Base-by-base conservation (phyloP, 2,329 filamentous ascomycete genomes). In the Colletotrichum ledebouriae region DNA sequence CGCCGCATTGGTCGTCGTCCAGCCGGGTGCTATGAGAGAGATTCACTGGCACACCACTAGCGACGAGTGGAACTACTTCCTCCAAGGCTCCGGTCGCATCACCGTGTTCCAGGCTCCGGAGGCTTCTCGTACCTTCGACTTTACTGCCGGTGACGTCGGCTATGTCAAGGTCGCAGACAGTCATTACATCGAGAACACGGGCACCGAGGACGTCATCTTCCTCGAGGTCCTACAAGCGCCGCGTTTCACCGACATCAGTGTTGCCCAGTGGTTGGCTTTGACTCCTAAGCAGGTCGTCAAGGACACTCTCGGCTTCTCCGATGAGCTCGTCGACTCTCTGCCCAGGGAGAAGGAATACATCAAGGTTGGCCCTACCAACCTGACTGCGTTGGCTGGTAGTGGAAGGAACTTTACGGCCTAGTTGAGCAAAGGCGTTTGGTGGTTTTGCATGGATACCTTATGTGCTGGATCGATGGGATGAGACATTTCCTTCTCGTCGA, bases 11-110 rank as follows among this genome's bases (percentile, higher is more conserved):
- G 85, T 90, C 10, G 86, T 84, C 2, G 78, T 90, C 37, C 79
- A 88, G 72, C 87, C 88, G 0, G 88, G 88, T n/a, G 87, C 87
- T 1, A 87, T 90, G 85, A 84, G 88, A 22, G 88, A 90, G 73
- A 78, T 90, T 49, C 88, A 90, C 78, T 90, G 88, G 87, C 87
- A 90, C 77, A 85, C 85, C 1, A 82, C 81, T 1, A 84, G 81
- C 9, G 87, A 89, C 74, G 87, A 90, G 75, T 90, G 87, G 87
- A 83, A 82, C 58, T 89, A 86, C 76, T 88, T 90, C 78, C 76
- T 89, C 7, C 75, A 82, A 61, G 88, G 88, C 0, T 82, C 82
- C 11, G 88, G 83, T 0, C 83, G 87, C 10, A 80, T 88, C 42
- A 89, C 86, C 1, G 80, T 89, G 29, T 89, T 85, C 77, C 72